Conservation (phyloP, 805 yeast genomes). For the Candida railenensis region DNA sequence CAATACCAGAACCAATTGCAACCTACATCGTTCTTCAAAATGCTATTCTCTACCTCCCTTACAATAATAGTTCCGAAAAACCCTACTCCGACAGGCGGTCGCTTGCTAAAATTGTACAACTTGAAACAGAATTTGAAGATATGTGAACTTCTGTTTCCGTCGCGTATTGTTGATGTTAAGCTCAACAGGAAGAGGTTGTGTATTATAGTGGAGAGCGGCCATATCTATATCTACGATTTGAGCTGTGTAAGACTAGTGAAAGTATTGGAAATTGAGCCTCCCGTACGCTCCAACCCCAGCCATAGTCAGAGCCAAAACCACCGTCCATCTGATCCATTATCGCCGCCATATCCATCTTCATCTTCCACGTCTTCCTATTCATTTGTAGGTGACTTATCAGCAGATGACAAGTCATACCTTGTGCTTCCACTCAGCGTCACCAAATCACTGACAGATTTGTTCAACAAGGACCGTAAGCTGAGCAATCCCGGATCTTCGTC, state of each 20-base stretch:
- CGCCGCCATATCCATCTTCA: too few species aligned
- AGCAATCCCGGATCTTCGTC: conserved; percentile 3
- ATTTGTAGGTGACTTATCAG: conserved; percentile 36
- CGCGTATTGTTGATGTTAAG: conserved; percentile 66
- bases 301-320: background rate
- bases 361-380: too few species aligned
- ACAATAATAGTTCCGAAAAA: conserved; percentile 39
- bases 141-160: conserved; percentile 87
- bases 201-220: conserved; percentile 70
- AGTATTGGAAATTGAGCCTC: conserved; percentile 28
- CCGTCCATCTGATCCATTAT: too few species aligned
- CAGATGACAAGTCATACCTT: conserved; percentile 34
- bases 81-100: conserved; percentile 18
- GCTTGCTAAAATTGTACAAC: conserved; percentile 38
- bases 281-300: background rate
- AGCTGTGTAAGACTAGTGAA: conserved; percentile 79
- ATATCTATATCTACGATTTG: conserved; percentile 85
- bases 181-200: conserved; percentile 81
- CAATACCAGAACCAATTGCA: background rate
- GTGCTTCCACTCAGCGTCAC: conserved; percentile 32
- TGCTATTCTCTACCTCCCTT: conserved; percentile 42
- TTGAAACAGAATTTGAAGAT: conserved; percentile 49
- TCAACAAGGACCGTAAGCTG: conserved; percentile 16
- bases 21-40: conserved; percentile 34
- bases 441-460: conserved; percentile 30